Conservation (phyloP, 768 basidiomycete genomes). For the Leccinum rimulosum region DNA sequence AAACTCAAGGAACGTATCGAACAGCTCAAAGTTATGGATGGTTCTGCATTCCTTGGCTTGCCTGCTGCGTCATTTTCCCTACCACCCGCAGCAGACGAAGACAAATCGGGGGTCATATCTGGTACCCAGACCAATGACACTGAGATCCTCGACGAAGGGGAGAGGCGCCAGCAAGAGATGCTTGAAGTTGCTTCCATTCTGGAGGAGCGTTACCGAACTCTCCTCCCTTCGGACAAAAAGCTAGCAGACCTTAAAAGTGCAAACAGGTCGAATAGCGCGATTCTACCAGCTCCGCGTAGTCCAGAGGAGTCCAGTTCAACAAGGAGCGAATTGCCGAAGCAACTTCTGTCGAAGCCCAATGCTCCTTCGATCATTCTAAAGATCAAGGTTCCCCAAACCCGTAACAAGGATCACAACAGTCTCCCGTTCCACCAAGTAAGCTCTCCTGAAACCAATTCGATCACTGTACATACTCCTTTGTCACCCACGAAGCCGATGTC, state of each 20-base stretch:
- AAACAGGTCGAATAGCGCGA: conserved; percentile 16
- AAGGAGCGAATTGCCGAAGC: conserved; percentile 8
- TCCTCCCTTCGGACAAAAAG: conserved; percentile 65
- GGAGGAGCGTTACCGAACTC: conserved; percentile 71
- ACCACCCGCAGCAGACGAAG: conserved; percentile 24
- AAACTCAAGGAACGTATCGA: conserved; percentile 89
- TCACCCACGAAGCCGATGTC: conserved; percentile 29
- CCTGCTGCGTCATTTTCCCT: conserved; percentile 57
- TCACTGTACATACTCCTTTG: conserved; percentile 8
- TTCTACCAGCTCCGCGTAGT: conserved; percentile 8
- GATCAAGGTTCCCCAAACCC: conserved; percentile 33
- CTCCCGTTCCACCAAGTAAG: conserved; percentile 7
- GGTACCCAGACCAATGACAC: conserved; percentile 38
- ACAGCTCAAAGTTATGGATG: conserved; percentile 73
- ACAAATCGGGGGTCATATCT: conserved; percentile 31
- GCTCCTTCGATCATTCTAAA: conserved; percentile 32
- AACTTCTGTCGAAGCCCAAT: conserved; percentile 16
- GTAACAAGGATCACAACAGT: conserved; percentile 16
- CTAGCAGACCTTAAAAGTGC: conserved; percentile 33
- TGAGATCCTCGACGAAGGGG: conserved; percentile 56
- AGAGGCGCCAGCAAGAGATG: conserved; percentile 72
- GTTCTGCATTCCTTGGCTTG: conserved; percentile 61
- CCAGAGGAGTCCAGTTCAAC: conserved; percentile 14
- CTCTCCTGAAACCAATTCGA: conserved; percentile 20
- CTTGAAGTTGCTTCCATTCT: conserved; percentile 61